These are phyloP conservation scores for Schizothecium vesticola DNA, from an alignment of 495 filamentous ascomycete genomes.

Conservation along the genomic window DNA sequence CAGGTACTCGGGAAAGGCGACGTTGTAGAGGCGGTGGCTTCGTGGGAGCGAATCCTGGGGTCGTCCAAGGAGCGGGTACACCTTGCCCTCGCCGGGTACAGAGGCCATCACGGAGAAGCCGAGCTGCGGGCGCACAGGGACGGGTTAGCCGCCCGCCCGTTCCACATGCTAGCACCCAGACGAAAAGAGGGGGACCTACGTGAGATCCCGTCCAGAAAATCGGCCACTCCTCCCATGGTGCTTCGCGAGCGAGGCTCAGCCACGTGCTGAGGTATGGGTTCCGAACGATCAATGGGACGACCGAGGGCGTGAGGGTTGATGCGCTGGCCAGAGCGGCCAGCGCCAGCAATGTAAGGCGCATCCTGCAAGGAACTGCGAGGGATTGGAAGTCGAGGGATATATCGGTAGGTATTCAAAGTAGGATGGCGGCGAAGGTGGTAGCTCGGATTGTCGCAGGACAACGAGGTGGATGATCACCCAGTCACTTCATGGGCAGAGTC, in stretches of 20 bases:
- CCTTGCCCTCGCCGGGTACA: constrained; percentile 59
- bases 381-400: neutral
- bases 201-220: constrained; percentile 88
- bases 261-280: constrained; percentile 92
- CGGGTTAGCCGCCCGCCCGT: neutral
- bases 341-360: constrained; percentile 31
- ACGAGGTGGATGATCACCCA: neutral
- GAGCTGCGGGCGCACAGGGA: constrained; percentile 40
- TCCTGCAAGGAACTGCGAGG: constrained; percentile 9
- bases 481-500: neutral
- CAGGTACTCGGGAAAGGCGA: constrained; percentile 66
- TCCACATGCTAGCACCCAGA: neutral
- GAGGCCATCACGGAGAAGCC: constrained; percentile 78
- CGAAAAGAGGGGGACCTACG: constrained; percentile 18
- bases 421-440: neutral
- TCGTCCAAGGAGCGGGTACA: constrained; percentile 85
- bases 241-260: constrained; percentile 69
- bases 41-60: constrained; percentile 70
- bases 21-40: constrained; percentile 48
- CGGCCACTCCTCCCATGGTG: constrained; percentile 89
- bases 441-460: neutral
- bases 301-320: constrained; percentile 64
- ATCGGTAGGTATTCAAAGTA: neutral
- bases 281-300: constrained; percentile 81
- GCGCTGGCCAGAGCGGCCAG: constrained; percentile 37